These are phyloP conservation scores for Hippophae tibetana DNA, from an alignment of 306 rosid genomes.

Conservation along the genomic window DNA sequence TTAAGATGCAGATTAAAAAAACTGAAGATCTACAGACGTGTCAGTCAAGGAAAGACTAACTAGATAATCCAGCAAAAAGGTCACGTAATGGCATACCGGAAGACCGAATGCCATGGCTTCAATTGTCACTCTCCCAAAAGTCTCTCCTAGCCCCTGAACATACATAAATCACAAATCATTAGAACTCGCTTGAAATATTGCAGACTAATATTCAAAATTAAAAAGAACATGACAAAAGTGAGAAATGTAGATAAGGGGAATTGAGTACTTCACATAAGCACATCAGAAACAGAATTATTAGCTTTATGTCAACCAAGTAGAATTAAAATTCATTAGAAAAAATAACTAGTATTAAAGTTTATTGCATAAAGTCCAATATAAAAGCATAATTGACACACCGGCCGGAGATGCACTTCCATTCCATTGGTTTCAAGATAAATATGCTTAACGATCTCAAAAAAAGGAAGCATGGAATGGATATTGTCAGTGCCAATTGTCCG, in stretches of 20 bases:
- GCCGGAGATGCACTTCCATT: too few species aligned
- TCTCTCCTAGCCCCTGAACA: conserved; percentile 84
- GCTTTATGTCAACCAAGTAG: too few species aligned
- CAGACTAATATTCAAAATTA: neutral
- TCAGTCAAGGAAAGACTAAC: too few species aligned
- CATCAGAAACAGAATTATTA: neutral
- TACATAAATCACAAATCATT: conserved; percentile 18
- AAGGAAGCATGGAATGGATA: too few species aligned
- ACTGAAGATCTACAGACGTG: neutral
- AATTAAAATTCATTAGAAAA: too few species aligned
- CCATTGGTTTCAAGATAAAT: too few species aligned
- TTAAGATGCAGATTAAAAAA: too few species aligned
- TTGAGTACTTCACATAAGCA: neutral
- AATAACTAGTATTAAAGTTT: too few species aligned
- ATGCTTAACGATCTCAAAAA: too few species aligned
- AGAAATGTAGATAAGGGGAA: neutral
- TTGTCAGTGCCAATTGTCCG: too few species aligned
- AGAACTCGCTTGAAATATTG: conserved; percentile 6
- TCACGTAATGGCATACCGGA: conserved; percentile 52
- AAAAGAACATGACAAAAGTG: neutral
- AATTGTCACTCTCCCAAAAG: conserved; percentile 85
- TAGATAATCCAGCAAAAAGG: conserved; percentile 6
- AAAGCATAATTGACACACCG: too few species aligned
- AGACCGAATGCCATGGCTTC: conserved; percentile 98
- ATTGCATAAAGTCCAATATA: too few species aligned